Base-by-base conservation (phyloP, 495 filamentous ascomycete genomes). In the Cercophora sp. region DNA sequence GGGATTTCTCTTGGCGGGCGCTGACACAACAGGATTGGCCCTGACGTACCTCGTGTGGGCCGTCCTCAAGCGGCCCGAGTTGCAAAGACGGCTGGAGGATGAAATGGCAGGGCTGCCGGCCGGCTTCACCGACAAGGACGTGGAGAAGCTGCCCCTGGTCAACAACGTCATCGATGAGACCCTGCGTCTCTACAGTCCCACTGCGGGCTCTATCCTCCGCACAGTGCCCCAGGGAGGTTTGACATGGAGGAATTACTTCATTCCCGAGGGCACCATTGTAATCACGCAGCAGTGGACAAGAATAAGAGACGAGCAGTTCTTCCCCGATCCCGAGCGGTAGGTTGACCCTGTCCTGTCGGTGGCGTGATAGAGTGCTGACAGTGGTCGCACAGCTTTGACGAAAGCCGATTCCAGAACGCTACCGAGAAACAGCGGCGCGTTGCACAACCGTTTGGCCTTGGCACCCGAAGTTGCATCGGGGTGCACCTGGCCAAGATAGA, bases 111-210 rank as follows among this genome's bases (percentile, higher is more conserved):
- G 22, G 2, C 39, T 80, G 0, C 54, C 63, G 0, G 60, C 65
- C 2, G 65, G 67, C 8, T 78, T 76, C 48, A 64, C 29, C n/a
- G 59, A 77, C 42, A 40, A 62, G 1, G 60, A 66, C 4, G 39
- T 74, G 1, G 64, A 70, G 32, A 48, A 60, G 2, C 53, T 82
- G 36, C 70, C 76, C 5, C 80, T 77, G 45, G 55, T 83, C n/a
- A 74, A 77, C 48, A 66, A 68, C 10, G 67, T 77, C 19, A 73
- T 84, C 53, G 70, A 76, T 22, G 84, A 87, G 63, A 68, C 79
- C 0, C 68, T 87, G 23, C 75, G 84, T 1, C 59, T 85, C 10
- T 71, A 83, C 52, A 70, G 74, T 1, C 75, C 78, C 3, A 74
- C 76, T 0, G 71, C 78, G 0, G 60, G 66, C 1, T 76, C 59